Percentiles rank a stretch among this genome's conserved stretches.
Evolutionary conservation across 192 early-diverging fungal genomes (phyloP).

Genomic region (Backusella australiensis): DNA sequence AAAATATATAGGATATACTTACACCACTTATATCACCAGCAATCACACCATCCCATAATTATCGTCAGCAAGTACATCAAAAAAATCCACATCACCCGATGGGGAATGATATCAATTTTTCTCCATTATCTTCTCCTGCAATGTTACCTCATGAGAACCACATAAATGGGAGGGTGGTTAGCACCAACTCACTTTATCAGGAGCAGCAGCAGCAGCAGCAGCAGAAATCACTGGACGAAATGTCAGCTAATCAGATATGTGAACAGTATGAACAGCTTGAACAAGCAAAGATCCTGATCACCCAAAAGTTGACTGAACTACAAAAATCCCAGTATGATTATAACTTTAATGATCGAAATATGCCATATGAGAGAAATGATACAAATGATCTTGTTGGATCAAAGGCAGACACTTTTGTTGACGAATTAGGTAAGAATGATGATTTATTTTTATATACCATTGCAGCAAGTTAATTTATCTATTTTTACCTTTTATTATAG

Average conservation of each 20-base stretch:
- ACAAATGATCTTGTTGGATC: background rate
- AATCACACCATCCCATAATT: slow-evolving; percentile 53
- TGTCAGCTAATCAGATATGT: slow-evolving; percentile 25
- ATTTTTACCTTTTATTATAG: background rate
- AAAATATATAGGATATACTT: slow-evolving; percentile 33
- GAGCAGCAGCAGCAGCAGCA: background rate
- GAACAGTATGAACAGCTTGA: slow-evolving; percentile 35
- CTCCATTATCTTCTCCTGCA: slow-evolving; percentile 66
- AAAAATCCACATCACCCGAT: slow-evolving; percentile 9
- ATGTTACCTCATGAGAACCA: slow-evolving; percentile 42
- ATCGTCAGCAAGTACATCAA: slow-evolving; percentile 40
- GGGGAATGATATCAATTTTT: slow-evolving; percentile 45
- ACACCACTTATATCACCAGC: slow-evolving; percentile 73
- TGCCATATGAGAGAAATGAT: background rate
- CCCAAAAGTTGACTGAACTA: slow-evolving; percentile 24
- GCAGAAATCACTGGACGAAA: background rate
- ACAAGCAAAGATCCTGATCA: slow-evolving; percentile 29
- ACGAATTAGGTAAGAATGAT: background rate
- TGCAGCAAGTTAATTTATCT: background rate
- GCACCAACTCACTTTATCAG: background rate
- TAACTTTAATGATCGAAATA: background rate
- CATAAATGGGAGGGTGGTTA: background rate
- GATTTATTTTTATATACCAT: background rate
- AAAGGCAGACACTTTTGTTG: background rate
- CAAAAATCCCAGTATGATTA: slow-evolving; percentile 17